These are phyloP conservation scores for Ophiostoma triangulosporum DNA, from an alignment of 2,329 filamentous ascomycete genomes.

Conservation along the genomic window DNA sequence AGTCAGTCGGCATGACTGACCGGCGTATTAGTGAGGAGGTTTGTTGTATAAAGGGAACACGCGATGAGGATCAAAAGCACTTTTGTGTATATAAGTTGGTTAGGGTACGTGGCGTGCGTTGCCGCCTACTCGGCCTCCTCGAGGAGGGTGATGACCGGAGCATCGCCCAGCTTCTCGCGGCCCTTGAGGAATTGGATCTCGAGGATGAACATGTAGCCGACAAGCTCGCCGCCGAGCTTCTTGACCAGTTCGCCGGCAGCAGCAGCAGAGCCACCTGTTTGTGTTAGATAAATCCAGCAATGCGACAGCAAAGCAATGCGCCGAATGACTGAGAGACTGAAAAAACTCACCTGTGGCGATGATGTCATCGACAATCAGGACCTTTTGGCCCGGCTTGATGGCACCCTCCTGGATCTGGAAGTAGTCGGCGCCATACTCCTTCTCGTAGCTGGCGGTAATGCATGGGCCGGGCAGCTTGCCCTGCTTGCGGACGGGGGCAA, in stretches of 20 bases:
- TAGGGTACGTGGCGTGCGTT: too few relatives aligned
- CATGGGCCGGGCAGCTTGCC: slow-evolving; percentile 90
- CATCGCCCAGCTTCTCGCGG: slow-evolving; percentile 69
- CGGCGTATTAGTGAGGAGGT: too few relatives aligned
- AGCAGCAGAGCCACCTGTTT: slow-evolving; percentile 71
- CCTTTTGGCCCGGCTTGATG: slow-evolving; percentile 74
- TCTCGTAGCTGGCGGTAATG: slow-evolving; percentile 73
- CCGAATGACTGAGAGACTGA: background rate
- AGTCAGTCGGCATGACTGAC: too few relatives aligned
- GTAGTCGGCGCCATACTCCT: slow-evolving; percentile 90
- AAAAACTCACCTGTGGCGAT: slow-evolving; percentile 77
- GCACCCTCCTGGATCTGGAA: slow-evolving; percentile 92
- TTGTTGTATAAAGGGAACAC: too few relatives aligned
- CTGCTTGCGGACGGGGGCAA: slow-evolving; percentile 87
- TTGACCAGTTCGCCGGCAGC: slow-evolving; percentile 78
- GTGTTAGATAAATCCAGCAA: background rate
- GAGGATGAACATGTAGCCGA: slow-evolving; percentile 90
- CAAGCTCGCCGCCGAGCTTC: slow-evolving; percentile 70
- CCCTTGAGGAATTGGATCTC: slow-evolving; percentile 91
- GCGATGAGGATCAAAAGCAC: too few relatives aligned
- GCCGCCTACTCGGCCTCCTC: slow-evolving; percentile 3
- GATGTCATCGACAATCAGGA: slow-evolving; percentile 91
- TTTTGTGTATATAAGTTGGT: too few relatives aligned
- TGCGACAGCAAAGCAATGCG: slow-evolving; percentile 1
- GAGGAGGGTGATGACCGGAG: slow-evolving; percentile 40